These are phyloP conservation scores for Coccinonectria pachysandricola DNA, from an alignment of 2,329 filamentous ascomycete species.

Conservation along the genomic window DNA sequence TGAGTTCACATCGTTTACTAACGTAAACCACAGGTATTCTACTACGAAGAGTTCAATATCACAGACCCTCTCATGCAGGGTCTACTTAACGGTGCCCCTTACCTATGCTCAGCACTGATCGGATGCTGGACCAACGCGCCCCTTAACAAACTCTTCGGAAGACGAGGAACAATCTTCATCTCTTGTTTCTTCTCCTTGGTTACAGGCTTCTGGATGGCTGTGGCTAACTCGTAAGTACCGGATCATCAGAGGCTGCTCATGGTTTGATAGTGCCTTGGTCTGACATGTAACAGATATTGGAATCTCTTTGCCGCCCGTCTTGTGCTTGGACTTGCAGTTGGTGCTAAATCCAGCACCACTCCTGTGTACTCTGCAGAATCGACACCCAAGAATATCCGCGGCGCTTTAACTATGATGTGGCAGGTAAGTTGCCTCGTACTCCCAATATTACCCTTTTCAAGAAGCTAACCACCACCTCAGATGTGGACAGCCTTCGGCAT, in stretches of 20 bases:
- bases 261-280: accelerated
- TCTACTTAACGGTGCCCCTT: conserved; percentile 44
- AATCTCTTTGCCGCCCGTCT: conserved; percentile 25
- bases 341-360: conserved; percentile 26
- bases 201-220: conserved; percentile 44
- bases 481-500: conserved; percentile 29
- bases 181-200: conserved; percentile 44
- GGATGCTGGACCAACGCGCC: conserved; percentile 26
- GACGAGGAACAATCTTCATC: conserved; percentile 54
- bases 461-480: conserved; percentile 2
- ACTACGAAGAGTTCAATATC: conserved; percentile 22
- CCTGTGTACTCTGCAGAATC: conserved; percentile 27
- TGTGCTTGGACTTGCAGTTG: conserved; percentile 27
- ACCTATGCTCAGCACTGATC: conserved; percentile 37
- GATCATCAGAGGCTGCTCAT: too few relatives aligned
- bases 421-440: conserved; percentile 5
- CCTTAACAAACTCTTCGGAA: conserved; percentile 51
- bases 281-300: conserved; percentile 1
- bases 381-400: conserved; percentile 28
- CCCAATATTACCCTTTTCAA: neutral
- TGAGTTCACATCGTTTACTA: too few relatives aligned
- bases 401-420: conserved; percentile 30
- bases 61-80: conserved; percentile 37
- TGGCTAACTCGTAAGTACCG: conserved; percentile 47
- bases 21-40: conserved; percentile 30